Base-by-base conservation (phyloP, 345 rosid genomes). In the Camelina laxa region DNA sequence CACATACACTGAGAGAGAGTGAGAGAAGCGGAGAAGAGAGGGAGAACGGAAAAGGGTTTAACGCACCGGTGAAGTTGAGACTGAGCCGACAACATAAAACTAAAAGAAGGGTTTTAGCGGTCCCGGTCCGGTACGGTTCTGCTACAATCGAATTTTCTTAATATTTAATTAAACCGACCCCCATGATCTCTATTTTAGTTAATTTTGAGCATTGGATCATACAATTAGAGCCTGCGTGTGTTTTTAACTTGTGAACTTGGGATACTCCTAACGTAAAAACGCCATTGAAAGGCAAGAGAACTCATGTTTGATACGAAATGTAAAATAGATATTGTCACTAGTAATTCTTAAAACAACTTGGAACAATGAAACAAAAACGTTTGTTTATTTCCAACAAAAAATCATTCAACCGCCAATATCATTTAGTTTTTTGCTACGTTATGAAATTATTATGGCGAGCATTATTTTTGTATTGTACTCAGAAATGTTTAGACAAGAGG, bases 11-110 rank as follows among this genome's bases (percentile, higher is more conserved):
- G 75, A 44, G 9, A 33, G 62, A 20, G 74, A 9, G 76, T 38
- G 59, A 35, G 71, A 41, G 47, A 53, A 2, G 71, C 12, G 64
- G 33, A 60, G 55, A 30, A 16, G 16, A 22, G 76, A 27, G 69
- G 0, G 63, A 31, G 62, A 27, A 27, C 55, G 69, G 66, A 65
- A 67, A 8, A 86, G 82, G 88, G 67, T 80, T 85, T 79, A 72
- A 55, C 48, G 45, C 73, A 54, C 74, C 79, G 74, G 79, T 21
- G 67, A 66, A 12, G 6, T 12, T 27, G 15, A 44, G 12, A 22
- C 16, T 30, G 61, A 45, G 53, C 24, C 9, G 60, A 63, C 50
- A 45, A 17, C 75, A 0, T 9, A 42, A 15, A 20, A 44, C 14
- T 35, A 35, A 22, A 45, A 36, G 5, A 60, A 69, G 70, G 79